These are phyloP conservation scores for Dunaliella sp. DNA, from an alignment of 139 green algal species.

Conservation along the genomic window DNA sequence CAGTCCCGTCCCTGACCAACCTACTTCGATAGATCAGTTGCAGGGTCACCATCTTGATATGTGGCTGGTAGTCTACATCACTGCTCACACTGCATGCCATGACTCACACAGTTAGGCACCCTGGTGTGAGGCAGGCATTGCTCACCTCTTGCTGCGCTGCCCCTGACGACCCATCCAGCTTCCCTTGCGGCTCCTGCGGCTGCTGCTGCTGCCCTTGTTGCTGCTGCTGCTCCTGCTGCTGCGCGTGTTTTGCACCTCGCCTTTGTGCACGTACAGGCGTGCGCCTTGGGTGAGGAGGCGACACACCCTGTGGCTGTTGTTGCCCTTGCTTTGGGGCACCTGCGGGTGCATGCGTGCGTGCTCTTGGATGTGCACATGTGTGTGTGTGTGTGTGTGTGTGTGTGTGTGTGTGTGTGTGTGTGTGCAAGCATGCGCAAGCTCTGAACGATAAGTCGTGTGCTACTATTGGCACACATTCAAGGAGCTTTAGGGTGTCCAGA, in stretches of 20 bases:
- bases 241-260: slow-evolving; percentile 18
- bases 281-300: neutral
- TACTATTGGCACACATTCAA: too few species aligned
- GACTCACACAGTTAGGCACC: too few species aligned
- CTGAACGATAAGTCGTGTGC: too few species aligned
- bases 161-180: neutral
- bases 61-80: too few species aligned
- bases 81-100: too few species aligned
- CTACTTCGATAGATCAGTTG: too few species aligned
- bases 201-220: slow-evolving; percentile 25
- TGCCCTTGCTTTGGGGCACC: neutral
- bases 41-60: too few species aligned
- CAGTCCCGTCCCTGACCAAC: too few species aligned
- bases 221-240: slow-evolving; percentile 21
- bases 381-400: neutral
- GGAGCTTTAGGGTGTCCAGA: too few species aligned
- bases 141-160: neutral
- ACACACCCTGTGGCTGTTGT: neutral
- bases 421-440: too few species aligned
- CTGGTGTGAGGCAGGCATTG: neutral
- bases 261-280: neutral
- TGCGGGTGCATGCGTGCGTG: too few species aligned
- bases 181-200: neutral
- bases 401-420: neutral
- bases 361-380: neutral